phyloP scores from a whole-genome alignment of 106 monocot species.

The Platanthera guangdongensis region DNA sequence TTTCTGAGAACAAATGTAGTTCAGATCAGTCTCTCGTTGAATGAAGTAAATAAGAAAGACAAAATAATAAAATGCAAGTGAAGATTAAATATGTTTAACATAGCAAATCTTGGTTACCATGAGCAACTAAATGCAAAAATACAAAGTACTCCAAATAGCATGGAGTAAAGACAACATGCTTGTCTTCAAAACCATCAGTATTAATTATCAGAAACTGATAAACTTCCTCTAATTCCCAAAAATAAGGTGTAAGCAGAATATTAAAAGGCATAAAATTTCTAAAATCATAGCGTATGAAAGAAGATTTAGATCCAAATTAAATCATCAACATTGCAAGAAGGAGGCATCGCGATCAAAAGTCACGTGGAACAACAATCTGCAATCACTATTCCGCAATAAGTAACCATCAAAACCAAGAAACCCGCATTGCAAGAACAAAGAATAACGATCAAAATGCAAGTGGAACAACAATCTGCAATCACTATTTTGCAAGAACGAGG shows the following conservation, averaged over 20 bases:
- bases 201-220: neutral
- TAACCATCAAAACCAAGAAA: neutral
- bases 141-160: neutral
- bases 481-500: neutral
- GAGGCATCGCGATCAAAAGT: neutral
- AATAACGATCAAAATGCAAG: too few species aligned
- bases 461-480: too few species aligned
- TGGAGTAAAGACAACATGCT: neutral
- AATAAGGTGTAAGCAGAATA: neutral
- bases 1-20: conserved; percentile 31
- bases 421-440: neutral
- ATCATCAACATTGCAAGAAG: neutral
- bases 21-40: neutral
- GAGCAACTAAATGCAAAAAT: neutral
- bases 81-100: neutral
- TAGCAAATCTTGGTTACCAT: neutral
- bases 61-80: neutral
- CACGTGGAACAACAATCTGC: neutral
- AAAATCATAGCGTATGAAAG: neutral
- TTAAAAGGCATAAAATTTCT: neutral
- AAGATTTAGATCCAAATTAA: conserved; percentile 1
- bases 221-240: neutral
- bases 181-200: neutral
- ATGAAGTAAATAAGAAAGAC: neutral
- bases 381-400: neutral